phyloP scores from a whole-genome alignment of 208 protist species.

The Wallacemonas sp. region DNA sequence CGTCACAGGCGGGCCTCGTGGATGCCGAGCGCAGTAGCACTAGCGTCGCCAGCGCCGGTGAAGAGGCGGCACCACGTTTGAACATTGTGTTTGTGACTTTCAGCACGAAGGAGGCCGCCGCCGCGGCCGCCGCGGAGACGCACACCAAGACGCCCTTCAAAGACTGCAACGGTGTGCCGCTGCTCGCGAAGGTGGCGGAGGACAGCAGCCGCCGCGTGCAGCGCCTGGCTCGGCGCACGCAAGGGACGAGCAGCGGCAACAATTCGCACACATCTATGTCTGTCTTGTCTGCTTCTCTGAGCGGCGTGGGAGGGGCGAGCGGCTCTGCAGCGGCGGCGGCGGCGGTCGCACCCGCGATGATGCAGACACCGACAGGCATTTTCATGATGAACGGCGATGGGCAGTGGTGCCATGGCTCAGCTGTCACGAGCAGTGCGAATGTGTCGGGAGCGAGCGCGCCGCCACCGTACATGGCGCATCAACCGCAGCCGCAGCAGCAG shows the following conservation, averaged over 20 bases:
- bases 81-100: constrained; percentile 83
- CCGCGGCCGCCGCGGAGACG: constrained; percentile 47
- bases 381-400: no score
- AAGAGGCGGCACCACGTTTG: constrained; percentile 13
- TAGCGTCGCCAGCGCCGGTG: background rate
- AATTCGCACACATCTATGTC: background rate
- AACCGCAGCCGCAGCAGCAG: constrained; percentile 9
- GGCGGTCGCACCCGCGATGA: background rate
- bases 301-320: background rate
- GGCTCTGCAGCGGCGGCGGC: no score
- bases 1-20: background rate
- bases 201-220: constrained; percentile 66
- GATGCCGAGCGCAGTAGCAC: background rate
- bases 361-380: background rate
- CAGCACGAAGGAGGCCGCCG: constrained; percentile 61
- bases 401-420: no score
- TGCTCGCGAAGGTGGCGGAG: constrained; percentile 80
- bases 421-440: no score
- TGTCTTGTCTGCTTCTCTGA: background rate
- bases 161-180: constrained; percentile 62
- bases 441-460: background rate
- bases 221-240: constrained; percentile 38
- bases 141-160: constrained; percentile 64
- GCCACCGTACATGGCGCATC: background rate
- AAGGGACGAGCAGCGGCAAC: background rate